These are phyloP conservation scores for Aspergillus baeticus DNA, from an alignment of 495 filamentous ascomycete genomes.

Conservation along the genomic window DNA sequence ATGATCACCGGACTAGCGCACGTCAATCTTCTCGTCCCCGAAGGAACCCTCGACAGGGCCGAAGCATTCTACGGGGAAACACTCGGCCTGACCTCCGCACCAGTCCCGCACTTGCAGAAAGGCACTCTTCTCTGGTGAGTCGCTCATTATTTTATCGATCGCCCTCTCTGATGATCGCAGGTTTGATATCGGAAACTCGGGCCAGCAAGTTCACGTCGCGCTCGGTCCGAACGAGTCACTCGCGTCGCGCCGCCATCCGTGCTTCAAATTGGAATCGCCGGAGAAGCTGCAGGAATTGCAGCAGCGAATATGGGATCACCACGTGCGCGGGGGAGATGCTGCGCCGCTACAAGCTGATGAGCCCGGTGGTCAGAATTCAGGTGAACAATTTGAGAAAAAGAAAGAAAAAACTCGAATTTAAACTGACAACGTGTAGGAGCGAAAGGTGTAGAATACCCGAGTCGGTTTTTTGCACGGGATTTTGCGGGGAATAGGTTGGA, in stretches of 20 bases:
- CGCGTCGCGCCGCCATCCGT: slow-evolving; percentile 55
- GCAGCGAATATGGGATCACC: slow-evolving; percentile 53
- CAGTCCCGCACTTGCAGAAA: slow-evolving; percentile 50
- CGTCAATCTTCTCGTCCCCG: slow-evolving; percentile 58
- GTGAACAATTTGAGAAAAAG: slow-evolving; percentile 28
- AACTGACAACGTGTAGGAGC: slow-evolving; percentile 33
- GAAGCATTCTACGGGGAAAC: slow-evolving; percentile 55
- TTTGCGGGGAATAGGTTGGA: slow-evolving; percentile 63
- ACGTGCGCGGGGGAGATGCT: slow-evolving; percentile 42
- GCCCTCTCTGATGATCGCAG: slow-evolving; percentile 13
- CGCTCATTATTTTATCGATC: background rate
- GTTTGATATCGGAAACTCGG: slow-evolving; percentile 52
- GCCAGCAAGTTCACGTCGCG: slow-evolving; percentile 61
- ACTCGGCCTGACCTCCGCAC: slow-evolving; percentile 46
- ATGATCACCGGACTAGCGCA: slow-evolving; percentile 63
- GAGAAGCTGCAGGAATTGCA: slow-evolving; percentile 49
- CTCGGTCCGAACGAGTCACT: slow-evolving; percentile 48
- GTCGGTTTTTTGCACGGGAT: slow-evolving; percentile 62
- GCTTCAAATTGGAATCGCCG: slow-evolving; percentile 48
- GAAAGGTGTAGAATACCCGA: slow-evolving; percentile 57
- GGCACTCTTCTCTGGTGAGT: slow-evolving; percentile 51
- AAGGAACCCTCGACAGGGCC: slow-evolving; percentile 51
- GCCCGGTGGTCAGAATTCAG: slow-evolving; percentile 51
- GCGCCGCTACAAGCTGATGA: slow-evolving; percentile 54
- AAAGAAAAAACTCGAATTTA: background rate